These are phyloP conservation scores for Rhipidocladum racemiflorum DNA, from an alignment of 176 grass and related monocot genomes.

Conservation along the genomic window DNA sequence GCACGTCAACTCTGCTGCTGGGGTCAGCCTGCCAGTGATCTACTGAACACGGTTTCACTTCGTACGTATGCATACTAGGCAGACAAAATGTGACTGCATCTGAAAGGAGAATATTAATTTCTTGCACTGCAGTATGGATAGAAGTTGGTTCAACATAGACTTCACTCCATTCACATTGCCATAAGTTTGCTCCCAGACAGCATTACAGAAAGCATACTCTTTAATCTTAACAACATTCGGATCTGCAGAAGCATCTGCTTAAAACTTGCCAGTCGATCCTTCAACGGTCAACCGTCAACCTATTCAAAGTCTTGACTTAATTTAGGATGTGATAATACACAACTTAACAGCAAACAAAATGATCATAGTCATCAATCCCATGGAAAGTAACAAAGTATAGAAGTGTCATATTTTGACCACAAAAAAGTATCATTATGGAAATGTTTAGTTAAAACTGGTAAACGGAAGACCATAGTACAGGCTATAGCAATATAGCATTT, in stretches of 20 bases:
- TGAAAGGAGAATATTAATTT: neutral
- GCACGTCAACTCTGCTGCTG: neutral
- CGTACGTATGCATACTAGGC: neutral
- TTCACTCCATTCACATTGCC: neutral
- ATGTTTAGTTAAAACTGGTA: conserved; percentile 14
- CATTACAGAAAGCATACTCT: neutral
- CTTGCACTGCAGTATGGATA: neutral
- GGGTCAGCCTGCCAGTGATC: neutral
- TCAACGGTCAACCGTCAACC: too few relatives aligned
- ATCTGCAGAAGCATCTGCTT: neutral
- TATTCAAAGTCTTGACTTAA: neutral
- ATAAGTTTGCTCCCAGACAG: neutral
- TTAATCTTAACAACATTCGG: neutral
- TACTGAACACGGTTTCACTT: neutral
- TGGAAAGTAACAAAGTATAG: neutral
- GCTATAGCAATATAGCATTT: conserved; percentile 18
- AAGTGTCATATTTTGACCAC: neutral
- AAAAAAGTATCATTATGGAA: neutral
- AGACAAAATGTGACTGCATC: neutral
- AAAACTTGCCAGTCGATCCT: neutral
- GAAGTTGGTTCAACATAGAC: neutral
- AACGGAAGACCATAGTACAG: conserved; percentile 6
- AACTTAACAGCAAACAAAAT: neutral
- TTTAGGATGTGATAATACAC: neutral
- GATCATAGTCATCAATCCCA: neutral